Evolutionary conservation across 1,284 basidiomycete species (phyloP).

Genomic region (Golubevia sp.): DNA sequence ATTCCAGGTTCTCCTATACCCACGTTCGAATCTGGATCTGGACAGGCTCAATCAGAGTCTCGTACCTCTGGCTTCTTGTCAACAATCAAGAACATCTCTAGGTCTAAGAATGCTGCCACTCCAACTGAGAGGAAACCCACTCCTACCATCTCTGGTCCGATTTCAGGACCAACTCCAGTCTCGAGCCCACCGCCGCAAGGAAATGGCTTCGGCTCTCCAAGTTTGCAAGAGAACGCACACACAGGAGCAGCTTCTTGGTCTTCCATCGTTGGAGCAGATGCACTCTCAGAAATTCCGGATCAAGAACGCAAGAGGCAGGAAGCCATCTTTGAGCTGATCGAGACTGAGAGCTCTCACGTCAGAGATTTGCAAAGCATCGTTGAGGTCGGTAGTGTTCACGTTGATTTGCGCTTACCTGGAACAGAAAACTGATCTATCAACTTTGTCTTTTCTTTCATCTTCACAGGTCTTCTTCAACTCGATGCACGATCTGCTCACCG

Average conservation of each 20-base stretch:
- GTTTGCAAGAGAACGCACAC: background rate
- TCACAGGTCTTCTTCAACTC: slow-evolving; percentile 75
- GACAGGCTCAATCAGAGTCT: slow-evolving; percentile 16
- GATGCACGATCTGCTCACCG: slow-evolving; percentile 74
- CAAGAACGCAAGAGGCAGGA: slow-evolving; percentile 85
- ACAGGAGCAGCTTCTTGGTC: slow-evolving; percentile 76
- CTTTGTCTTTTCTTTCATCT: background rate
- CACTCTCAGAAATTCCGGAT: slow-evolving; percentile 75
- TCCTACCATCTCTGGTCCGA: slow-evolving; percentile 24
- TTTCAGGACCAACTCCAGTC: slow-evolving; percentile 1
- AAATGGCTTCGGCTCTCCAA: background rate
- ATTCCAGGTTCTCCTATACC: slow-evolving; percentile 2
- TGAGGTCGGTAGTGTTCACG: slow-evolving; percentile 67
- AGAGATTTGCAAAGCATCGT: slow-evolving; percentile 86
- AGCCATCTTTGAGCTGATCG: slow-evolving; percentile 86
- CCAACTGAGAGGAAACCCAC: slow-evolving; percentile 14
- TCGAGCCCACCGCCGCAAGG: background rate
- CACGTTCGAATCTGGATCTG: slow-evolving; percentile 4
- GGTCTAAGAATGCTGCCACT: slow-evolving; percentile 3
- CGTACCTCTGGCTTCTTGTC: slow-evolving; percentile 42
- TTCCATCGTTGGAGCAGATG: slow-evolving; percentile 80
- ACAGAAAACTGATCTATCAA: background rate
- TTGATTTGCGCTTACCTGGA: background rate
- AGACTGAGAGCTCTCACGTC: slow-evolving; percentile 84
- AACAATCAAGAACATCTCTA: slow-evolving; percentile 41